These are phyloP conservation scores for Mucor piriformis DNA, from an alignment of 371 early-diverging fungal genomes.

Conservation along the genomic window DNA sequence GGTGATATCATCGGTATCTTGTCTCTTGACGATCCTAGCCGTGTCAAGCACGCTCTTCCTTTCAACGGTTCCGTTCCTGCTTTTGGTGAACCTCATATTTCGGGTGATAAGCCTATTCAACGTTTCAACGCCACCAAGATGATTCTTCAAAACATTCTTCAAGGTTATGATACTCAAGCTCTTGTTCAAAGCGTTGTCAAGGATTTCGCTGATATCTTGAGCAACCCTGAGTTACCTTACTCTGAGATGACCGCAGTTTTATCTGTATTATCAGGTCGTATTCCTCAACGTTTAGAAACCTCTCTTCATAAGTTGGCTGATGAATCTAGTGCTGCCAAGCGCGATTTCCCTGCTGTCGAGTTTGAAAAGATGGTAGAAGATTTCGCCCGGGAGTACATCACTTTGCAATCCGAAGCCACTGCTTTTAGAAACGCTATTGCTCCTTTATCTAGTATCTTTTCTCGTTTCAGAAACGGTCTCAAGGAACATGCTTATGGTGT, in stretches of 20 bases:
- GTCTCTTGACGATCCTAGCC: constrained; percentile 90
- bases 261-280: constrained; percentile 85
- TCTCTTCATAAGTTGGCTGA: constrained; percentile 54
- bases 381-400: constrained; percentile 53
- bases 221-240: constrained; percentile 84
- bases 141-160: constrained; percentile 76
- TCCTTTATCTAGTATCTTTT: constrained; percentile 71
- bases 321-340: constrained; percentile 39
- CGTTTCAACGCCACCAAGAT: constrained; percentile 67
- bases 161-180: constrained; percentile 87
- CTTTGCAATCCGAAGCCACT: constrained; percentile 65
- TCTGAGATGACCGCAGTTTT: constrained; percentile 81
- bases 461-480: constrained; percentile 77
- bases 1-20: constrained; percentile 95
- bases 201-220: constrained; percentile 75
- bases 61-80: constrained; percentile 87
- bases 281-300: constrained; percentile 77
- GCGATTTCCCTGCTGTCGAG: constrained; percentile 77
- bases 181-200: constrained; percentile 71
- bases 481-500: constrained; percentile 74
- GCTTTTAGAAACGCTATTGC: constrained; percentile 63
- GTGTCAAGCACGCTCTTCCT: constrained; percentile 86
- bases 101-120: constrained; percentile 86
- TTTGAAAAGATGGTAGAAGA: constrained; percentile 69
- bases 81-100: constrained; percentile 75